Base-by-base conservation (phyloP, 495 filamentous ascomycete species). In the Talaromyces nanjingensis region DNA sequence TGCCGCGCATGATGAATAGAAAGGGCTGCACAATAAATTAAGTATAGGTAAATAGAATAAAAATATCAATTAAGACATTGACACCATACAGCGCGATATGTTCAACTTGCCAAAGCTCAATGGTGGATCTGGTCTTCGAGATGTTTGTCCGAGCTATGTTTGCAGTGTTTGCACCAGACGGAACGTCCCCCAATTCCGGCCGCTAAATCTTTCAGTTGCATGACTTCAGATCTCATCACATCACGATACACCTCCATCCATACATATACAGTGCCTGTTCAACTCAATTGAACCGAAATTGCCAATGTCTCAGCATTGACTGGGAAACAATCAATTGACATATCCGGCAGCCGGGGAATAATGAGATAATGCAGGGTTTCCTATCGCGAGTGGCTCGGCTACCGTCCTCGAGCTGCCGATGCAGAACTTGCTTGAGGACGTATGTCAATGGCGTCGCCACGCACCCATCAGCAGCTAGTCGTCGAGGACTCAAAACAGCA, bases 321-420 rank as follows among this genome's bases (percentile, higher is more conserved):
- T 56, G 53, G 20, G 53, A 11, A 56, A 24, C 24, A 20, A 22
- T 56, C 24, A 27, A 56, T 29, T 56, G 24, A 29, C 12, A 14
- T 27, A 56, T 56, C 16, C 12, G 3, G 11, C 53, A 2, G 12
- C 53, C 14, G 0, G 0, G 45, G n/a, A 49, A 37, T 14, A 34
- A 64, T 53, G 64, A 79, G 73, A 78, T 71, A 75, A 92, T 93
- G 90, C 86, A 87, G 72, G 80, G 80, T 63, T 69, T 91, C 65
- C 89, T 86, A 86, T 89, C 86, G 75, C 87, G 87, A 72, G 81
- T 84, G 76, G 83, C 81, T 69, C 82, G 81, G 77, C 77, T 78
- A 69, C 83, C 83, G 74, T 81, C 83, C 59, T 49, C 63, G 59
- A 70, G 69, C 66, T 90, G 88, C 77, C 81, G 79, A 66, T 91